Percentiles rank a stretch among this genome's conserved stretches.
Evolutionary conservation across 2,329 filamentous ascomycete genomes (phyloP).

Genomic region (Penicillium sp.): DNA sequence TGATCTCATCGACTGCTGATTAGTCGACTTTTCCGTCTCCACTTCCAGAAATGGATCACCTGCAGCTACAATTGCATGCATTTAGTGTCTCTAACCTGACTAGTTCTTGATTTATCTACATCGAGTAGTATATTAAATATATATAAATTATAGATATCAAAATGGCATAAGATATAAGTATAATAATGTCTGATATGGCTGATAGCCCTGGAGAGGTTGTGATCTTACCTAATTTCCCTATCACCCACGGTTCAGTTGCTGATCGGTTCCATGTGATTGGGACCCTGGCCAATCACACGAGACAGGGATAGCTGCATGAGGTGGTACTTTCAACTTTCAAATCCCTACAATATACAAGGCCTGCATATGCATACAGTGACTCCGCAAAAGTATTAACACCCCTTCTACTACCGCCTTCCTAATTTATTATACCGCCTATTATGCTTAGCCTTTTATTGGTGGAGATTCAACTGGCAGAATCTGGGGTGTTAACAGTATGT

Average conservation of each 20-base stretch:
- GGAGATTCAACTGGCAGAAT: no score
- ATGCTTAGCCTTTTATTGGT: no score
- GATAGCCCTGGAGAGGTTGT: not conserved
- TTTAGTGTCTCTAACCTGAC: not conserved
- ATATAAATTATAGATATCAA: no score
- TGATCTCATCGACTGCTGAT: conserved; percentile 17
- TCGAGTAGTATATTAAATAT: not conserved
- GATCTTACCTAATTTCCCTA: not conserved
- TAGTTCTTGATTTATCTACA: not conserved
- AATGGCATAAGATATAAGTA: no score
- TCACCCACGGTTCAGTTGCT: conserved; percentile 3
- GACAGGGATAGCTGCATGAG: not conserved
- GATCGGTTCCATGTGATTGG: conserved; percentile 4
- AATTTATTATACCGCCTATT: no score
- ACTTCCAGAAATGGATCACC: not conserved
- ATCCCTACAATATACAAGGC: no score
- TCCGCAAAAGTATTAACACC: no score
- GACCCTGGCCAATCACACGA: not conserved
- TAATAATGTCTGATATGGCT: not conserved
- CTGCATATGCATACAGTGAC: no score
- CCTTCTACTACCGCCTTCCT: no score
- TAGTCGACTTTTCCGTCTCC: not conserved
- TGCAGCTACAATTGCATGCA: not conserved
- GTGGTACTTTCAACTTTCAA: not conserved
- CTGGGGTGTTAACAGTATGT: no score